Conservation (phyloP, 192 early-diverging fungal genomes). For the Piromyces sp. region DNA sequence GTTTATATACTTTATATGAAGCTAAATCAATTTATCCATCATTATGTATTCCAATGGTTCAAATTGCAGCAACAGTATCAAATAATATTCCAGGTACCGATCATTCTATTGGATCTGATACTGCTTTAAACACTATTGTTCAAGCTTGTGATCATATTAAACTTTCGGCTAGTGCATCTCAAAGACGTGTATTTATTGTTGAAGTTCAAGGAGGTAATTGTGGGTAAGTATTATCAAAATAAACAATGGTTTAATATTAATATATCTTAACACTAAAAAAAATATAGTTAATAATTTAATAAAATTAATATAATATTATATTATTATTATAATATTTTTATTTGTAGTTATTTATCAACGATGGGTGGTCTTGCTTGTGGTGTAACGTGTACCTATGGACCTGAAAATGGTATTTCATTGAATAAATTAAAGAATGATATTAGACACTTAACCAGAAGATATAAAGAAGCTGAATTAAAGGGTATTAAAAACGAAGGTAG, state of each 20-base stretch:
- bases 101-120: background rate
- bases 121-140: background rate
- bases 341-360: background rate
- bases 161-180: background rate
- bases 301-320: too few species aligned
- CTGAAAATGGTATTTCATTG: background rate
- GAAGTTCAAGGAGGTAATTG: background rate
- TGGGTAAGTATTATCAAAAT: background rate
- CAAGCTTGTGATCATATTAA: background rate
- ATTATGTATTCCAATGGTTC: background rate
- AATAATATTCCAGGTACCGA: background rate
- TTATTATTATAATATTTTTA: background rate
- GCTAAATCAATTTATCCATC: background rate
- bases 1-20: background rate
- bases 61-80: background rate
- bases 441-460: background rate
- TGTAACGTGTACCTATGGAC: background rate
- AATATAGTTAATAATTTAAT: too few species aligned
- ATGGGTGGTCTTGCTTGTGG: background rate
- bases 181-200: background rate
- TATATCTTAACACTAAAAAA: too few species aligned
- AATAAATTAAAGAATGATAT: background rate
- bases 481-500: constrained; percentile 48
- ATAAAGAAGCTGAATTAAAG: background rate
- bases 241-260: too few species aligned